A percentile compares a stretch with the other conserved stretches of the same genome.
phyloP scores from a whole-genome alignment of 2,329 filamentous ascomycete genomes.

The Penicillium concentricum region DNA sequence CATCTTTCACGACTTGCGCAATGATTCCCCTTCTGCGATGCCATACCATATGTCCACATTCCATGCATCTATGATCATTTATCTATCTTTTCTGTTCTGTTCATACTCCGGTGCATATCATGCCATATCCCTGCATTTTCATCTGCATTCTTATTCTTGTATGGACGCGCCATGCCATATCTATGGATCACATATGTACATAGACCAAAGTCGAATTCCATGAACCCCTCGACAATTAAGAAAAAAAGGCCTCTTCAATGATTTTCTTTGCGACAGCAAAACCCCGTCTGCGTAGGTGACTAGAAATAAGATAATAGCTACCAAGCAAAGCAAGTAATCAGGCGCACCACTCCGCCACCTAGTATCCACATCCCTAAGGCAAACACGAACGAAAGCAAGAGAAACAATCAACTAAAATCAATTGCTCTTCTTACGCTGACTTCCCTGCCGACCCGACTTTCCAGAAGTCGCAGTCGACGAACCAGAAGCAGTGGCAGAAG shows the following conservation, averaged over 20 bases:
- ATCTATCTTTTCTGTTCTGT: background rate
- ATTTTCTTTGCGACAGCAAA: background rate
- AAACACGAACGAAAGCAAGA: background rate
- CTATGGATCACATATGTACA: constrained; percentile 19
- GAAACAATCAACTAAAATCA: constrained; percentile 5
- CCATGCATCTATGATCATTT: constrained; percentile 6
- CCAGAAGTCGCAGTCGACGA: constrained; percentile 7
- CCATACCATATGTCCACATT: constrained; percentile 12
- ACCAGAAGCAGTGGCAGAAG: constrained; percentile 6
- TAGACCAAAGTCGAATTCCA: constrained; percentile 2
- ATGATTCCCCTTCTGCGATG: constrained; percentile 29
- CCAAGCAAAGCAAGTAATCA: background rate
- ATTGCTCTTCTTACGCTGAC: constrained; percentile 29
- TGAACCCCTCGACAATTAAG: background rate
- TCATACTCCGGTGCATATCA: background rate
- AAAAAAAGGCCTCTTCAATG: background rate
- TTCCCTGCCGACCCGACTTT: constrained; percentile 18
- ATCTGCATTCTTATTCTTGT: background rate
- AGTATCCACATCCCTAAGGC: background rate
- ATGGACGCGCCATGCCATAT: constrained; percentile 12
- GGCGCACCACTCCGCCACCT: background rate
- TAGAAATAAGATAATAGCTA: background rate
- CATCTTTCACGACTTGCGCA: constrained; percentile 15
- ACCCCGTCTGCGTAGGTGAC: background rate
- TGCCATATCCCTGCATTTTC: constrained; percentile 12